Base-by-base conservation (phyloP, 1,284 basidiomycete species). In the Stygiomarasmius scandens region DNA sequence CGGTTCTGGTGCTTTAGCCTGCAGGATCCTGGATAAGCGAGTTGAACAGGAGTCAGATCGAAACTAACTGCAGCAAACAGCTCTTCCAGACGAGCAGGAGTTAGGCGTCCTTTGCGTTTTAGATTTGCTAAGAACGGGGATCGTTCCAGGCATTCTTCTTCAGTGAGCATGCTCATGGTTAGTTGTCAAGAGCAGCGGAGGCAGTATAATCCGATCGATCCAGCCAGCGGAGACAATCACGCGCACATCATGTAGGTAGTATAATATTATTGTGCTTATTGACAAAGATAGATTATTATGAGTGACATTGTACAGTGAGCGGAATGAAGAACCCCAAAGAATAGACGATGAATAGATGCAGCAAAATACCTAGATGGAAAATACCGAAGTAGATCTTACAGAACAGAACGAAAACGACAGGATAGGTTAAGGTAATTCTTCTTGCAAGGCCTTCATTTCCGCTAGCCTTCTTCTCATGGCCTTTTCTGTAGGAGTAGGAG, bases 401-500 rank as follows among this genome's bases (percentile, higher is more conserved):
- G 24, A 44, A 12, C 20, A n/a, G n/a, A n/a, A n/a, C 27, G 24
- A 27, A 49, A 57, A 24, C n/a, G 12, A 23, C 44, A 49, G 52
- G 46, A 23, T 45, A 27, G 60, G 51, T 76, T 66, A 86, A 11
- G 84, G 78, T 44, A 74, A 73, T 63, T 88, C 86, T 63, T 82
- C 83, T 66, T 85, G 78, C 46, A 92, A 75, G 19, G 83, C 78
- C 69, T 84, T 81, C 83, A 96, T 87, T 74, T 90, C 85, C 12
- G 84, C 89, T n/a, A 94, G 78, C 49, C 91, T 81, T 32, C 88
- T 79, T 47, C 89, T 80, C 86, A 94, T 95, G 52, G 90, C 89
- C 74, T 88, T 92, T 77, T 96, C 94, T 6, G 93, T 92, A 54
- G 86, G 89, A 29, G 94, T 96, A 1, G 88, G 92, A 19, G 94